A percentile compares a stretch with the other conserved stretches of the same genome.
Evolutionary conservation across 352 stramenopile species (phyloP).

Genomic region (Globisporangium perplexum): DNA sequence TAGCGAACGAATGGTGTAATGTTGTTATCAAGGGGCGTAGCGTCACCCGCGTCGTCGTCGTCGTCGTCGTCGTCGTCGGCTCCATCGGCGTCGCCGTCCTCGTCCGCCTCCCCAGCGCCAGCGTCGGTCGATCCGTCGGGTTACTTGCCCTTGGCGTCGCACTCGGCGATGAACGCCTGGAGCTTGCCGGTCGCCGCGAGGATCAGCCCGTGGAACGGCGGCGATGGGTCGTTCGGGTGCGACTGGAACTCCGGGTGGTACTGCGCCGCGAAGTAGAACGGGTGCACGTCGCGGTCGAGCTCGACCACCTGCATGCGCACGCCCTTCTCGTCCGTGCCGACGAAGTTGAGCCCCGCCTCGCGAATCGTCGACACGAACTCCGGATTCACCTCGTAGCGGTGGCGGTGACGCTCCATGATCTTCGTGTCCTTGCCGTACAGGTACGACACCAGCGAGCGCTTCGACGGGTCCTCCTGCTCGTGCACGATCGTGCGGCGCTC

Average conservation of each 20-base stretch:
- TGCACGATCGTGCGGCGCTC: constrained; percentile 93
- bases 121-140: background rate
- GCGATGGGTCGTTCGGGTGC: constrained; percentile 93
- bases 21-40: too few species aligned
- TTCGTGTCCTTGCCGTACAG: constrained; percentile 86
- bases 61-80: too few species aligned
- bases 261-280: constrained; percentile 99
- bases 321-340: constrained; percentile 95
- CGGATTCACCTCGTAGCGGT: constrained; percentile 99
- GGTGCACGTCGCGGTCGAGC: constrained; percentile 92
- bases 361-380: constrained; percentile 90
- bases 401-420: constrained; percentile 96
- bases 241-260: constrained; percentile 99
- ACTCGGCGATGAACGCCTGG: constrained; percentile 52
- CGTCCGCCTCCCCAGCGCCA: too few species aligned
- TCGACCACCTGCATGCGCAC: constrained; percentile 99
- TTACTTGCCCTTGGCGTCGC: constrained; percentile 30
- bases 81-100: too few species aligned
- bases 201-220: constrained; percentile 97
- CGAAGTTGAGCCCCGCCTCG: constrained; percentile 94
- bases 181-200: constrained; percentile 83
- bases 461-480: constrained; percentile 68
- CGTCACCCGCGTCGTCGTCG: too few species aligned
- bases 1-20: constrained; percentile 7
- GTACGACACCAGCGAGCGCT: constrained; percentile 86